Evolutionary conservation across 345 rosid species (phyloP), one percentile per base, ranked within the genome.

Genomic region (Gossypium ekmanianum): DNA sequence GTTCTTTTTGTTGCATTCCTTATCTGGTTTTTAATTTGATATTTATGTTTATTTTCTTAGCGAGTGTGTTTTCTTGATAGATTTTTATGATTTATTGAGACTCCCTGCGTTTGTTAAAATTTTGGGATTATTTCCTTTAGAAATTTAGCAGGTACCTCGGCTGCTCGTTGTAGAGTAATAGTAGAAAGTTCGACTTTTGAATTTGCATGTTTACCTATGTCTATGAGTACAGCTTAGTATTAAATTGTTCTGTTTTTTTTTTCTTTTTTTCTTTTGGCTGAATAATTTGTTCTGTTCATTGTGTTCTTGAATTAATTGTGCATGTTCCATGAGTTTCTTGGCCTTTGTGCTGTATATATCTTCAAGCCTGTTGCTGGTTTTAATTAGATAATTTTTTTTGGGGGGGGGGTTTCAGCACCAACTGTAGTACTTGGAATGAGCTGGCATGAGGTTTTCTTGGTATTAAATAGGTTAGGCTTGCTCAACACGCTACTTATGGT

Each of bases 1-100:
- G 7, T 45, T 45, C 3, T 45, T 54, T 74, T 34, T 2, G 29
- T 65, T 58, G 27, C 43, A 11, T 66, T 14, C 26, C 9, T 17
- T 52, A 20, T 51, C 58, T 68, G 67, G 61, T 63, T 74, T 74
- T 74, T 63, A 8, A 52, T 70, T 70, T 52, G 16, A 70, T 22
- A 44, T 44, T 66, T 27, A 20, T 44, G 27, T 44, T 20, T 66
- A 5, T 34, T 43, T 63, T 39, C 20, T 63, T 16, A 5, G 10
- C 22, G 34, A 65, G 10, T 18, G 14, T 45, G 1, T 72, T 55
- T 72, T 59, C 11, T 73, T 24, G 68, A 58, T 18, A 41, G 73
- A 44, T 43, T 56, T 39, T 72, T 22, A 44, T 22, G 44, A 59
- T 59, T 59, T 20, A 2, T 27, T 59, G 52, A 12, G 20, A 12